phyloP scores from a whole-genome alignment of 345 rosid genomes.

The Camelina sativa region DNA sequence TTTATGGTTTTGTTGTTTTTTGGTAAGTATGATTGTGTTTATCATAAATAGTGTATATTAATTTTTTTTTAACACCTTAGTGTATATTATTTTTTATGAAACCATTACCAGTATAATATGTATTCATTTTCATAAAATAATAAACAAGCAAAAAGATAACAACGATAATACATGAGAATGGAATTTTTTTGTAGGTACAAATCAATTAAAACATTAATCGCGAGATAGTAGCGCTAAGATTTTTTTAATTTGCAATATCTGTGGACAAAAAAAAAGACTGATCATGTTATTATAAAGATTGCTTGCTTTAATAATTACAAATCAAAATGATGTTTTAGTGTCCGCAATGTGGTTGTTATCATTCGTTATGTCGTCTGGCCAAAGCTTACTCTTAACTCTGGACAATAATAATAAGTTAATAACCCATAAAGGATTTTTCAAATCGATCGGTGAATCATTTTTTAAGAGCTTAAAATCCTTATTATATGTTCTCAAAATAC shows the following conservation, averaged over 20 bases:
- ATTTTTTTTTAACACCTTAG: too few relatives aligned
- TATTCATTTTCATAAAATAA: too few relatives aligned
- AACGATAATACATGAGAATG: too few relatives aligned
- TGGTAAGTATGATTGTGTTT: too few relatives aligned
- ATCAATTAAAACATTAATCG: background rate
- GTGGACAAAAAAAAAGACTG: conserved; percentile 6
- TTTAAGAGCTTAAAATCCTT: too few relatives aligned
- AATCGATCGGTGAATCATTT: background rate
- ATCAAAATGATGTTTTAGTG: conserved; percentile 32
- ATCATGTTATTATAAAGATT: conserved; percentile 19
- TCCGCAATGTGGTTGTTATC: conserved; percentile 33
- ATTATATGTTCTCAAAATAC: background rate
- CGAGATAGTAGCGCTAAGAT: conserved; percentile 1
- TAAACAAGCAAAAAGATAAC: too few relatives aligned
- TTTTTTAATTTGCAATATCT: conserved; percentile 5
- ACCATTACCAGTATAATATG: too few relatives aligned
- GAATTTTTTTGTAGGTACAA: background rate
- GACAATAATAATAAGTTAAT: too few relatives aligned
- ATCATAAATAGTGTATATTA: too few relatives aligned
- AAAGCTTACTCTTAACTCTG: conserved; percentile 4
- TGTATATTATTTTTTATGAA: too few relatives aligned
- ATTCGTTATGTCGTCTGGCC: conserved; percentile 27
- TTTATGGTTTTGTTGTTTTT: too few relatives aligned
- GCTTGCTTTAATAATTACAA: conserved; percentile 36
- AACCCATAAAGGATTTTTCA: too few relatives aligned